These are phyloP conservation scores for Guadua angustifolia DNA, from an alignment of 176 grass and related monocot species.

Conservation along the genomic window DNA sequence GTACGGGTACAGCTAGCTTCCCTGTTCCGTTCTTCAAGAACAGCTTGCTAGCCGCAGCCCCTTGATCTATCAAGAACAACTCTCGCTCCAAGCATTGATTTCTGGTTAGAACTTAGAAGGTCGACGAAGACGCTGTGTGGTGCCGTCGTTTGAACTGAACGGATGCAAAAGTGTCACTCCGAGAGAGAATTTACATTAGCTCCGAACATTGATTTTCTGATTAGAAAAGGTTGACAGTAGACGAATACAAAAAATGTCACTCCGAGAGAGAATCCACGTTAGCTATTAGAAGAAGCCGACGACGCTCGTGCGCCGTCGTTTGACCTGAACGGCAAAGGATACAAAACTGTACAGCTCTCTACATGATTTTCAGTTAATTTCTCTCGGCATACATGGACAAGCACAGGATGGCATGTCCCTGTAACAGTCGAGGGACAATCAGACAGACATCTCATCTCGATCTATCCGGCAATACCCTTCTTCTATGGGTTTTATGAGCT, in stretches of 20 bases:
- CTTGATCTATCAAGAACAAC: not conserved
- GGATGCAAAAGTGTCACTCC: too few species aligned
- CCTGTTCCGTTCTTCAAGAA: conserved; percentile 15
- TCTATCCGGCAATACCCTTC: not conserved
- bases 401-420: not conserved
- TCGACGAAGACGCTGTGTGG: not conserved
- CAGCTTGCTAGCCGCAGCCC: not conserved
- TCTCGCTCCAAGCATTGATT: not conserved
- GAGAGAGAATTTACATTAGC: too few species aligned
- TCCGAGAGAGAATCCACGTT: too few species aligned
- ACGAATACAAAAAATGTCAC: too few species aligned
- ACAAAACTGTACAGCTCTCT: not conserved
- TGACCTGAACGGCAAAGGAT: not conserved
- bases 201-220: too few species aligned
- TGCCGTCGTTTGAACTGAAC: not conserved
- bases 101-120: not conserved
- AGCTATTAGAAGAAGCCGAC: too few species aligned
- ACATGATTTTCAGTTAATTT: not conserved
- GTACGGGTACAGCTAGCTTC: conserved; percentile 4
- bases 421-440: not conserved
- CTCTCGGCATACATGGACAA: not conserved
- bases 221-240: too few species aligned
- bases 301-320: too few species aligned
- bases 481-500: conserved; percentile 12
- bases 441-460: not conserved